Evolutionary conservation across 352 stramenopile species (phyloP), one percentile per base, ranked within the genome.

Genomic region (Globisporangium acanthophoron): DNA sequence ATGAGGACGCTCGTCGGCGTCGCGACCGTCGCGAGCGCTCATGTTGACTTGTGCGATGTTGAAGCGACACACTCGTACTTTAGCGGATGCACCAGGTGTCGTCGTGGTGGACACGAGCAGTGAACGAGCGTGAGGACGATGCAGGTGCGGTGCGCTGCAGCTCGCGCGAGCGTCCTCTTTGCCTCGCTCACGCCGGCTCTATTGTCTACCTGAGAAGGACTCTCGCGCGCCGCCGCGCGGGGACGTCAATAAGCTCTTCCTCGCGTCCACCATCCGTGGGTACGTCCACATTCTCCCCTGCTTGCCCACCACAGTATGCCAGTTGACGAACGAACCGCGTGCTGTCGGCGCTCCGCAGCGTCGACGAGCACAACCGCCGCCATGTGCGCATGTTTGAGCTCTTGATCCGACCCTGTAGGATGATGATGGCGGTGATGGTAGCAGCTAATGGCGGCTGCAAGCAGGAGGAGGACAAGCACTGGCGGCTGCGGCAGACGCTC

Each of bases 241-340:
- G 47, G 77, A 88, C 56, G 78, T 90, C 49, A 90, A 88, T 61
- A 90, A 88, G 61, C 57, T 62, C 40, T 90, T 90, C 55, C 57
- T 90, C 35, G 54, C 68, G 43, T 85, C 74, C 55, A 88, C 78
- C 12, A 86, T 90, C 33, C 67, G 74, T 49, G 67, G 79, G 79
- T 87, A 54, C n/a, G 66, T 62, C 7, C 18, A 15, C 5, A 12
- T 43, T 15, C 37, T 39, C 33, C 8, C 12, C 37, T 15, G 3
- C 37, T 16, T 15, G 37, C 35, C 31, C 44, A 12, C 16, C 3
- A 12, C 29, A 33, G 0, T 21, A 16, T 18, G 6, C 13, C n/a
- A 12, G 46, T 44, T 52, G n/a, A 54, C 29, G 31, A 11, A 5
- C 49, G 5, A 1, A 37, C 11, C 33, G 20, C 53, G 31, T 59